Base-by-base conservation (phyloP, 352 stramenopile genomes). In the Phytophthora uliginosa region DNA sequence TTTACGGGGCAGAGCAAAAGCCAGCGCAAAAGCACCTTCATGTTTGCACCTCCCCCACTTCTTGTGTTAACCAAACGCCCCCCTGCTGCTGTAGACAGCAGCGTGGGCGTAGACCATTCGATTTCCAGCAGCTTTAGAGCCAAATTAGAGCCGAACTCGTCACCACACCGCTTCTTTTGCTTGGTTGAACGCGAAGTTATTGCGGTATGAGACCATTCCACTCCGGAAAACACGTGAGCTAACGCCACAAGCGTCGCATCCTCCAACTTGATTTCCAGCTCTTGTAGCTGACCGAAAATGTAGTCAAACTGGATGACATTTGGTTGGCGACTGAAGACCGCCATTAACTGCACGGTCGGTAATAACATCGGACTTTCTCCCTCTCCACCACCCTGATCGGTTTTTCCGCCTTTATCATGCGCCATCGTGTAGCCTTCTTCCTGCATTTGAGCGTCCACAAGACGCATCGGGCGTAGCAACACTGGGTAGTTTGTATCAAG, bases 261-360 rank as follows among this genome's bases (percentile, higher is more conserved):
- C 73, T 96, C 89, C 2, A 96, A 48, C 38, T 96, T 96, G 47
- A 96, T 92, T 66, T 95, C 88, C n/a, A 96, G 71, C 57, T 96
- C 89, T 68, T 96, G 89, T 20, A 96, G 77, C 56, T 96, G 89
- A 5, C 83, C 88, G 66, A 96, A 96, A 48, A 96, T 94, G 74
- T 96, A 96, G 57, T 96, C 88, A 40, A 96, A 94, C 54, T 94
- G 84, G 20, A 95, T 74, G 38, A 96, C 76, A 18, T 84, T 89
- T 0, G 83, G 71, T 40, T 91, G 83, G 20, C 78, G 78, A 40
- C 76, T 79, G 58, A 93, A 92, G 4, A 96, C 89, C 20, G 81
- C 80, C 89, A 95, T 96, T 5, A 94, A 69, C 61, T 96, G 89
- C 55, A 96, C 78, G 9, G 89, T 95, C 13, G 89, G 89, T 17